A percentile compares a stretch with the other conserved stretches of the same genome.
phyloP scores from a whole-genome alignment of 1,284 basidiomycete species.

The Thelephora terrestris region DNA sequence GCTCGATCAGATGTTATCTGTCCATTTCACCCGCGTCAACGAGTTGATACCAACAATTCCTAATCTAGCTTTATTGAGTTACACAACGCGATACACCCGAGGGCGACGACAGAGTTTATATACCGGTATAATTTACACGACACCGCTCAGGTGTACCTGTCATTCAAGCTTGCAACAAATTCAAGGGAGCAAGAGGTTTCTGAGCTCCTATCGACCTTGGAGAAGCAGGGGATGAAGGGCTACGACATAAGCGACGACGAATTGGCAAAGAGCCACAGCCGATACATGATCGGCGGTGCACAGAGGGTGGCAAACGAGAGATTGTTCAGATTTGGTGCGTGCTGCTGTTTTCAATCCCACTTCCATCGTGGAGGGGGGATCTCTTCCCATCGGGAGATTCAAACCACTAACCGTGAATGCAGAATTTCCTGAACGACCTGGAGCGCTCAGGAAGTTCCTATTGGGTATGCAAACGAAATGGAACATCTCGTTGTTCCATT shows the following conservation, averaged over 20 bases:
- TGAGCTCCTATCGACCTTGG: conserved; percentile 53
- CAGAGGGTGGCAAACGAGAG: conserved; percentile 76
- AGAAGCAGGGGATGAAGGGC: conserved; percentile 67
- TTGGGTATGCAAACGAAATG: conserved; percentile 74
- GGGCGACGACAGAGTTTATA: conserved; percentile 93
- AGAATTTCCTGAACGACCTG: conserved; percentile 97
- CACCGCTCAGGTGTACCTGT: conserved; percentile 81
- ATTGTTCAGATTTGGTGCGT: conserved; percentile 86
- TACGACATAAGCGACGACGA: conserved; percentile 93
- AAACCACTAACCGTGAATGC: conserved; percentile 1
- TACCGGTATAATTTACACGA: conserved; percentile 76
- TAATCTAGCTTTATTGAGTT: conserved; percentile 72
- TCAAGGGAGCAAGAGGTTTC: conserved; percentile 60
- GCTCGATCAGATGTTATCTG: conserved; percentile 15
- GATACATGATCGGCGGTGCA: conserved; percentile 91
- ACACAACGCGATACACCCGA: conserved; percentile 82
- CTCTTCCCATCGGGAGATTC: background rate
- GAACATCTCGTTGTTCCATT: conserved; percentile 97
- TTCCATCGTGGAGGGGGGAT: background rate
- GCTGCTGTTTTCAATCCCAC: conserved; percentile 2
- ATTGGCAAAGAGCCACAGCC: conserved; percentile 88
- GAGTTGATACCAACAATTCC: conserved; percentile 5
- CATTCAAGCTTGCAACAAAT: conserved; percentile 74
- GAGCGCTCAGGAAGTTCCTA: conserved; percentile 86
- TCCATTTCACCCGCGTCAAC: conserved; percentile 1